phyloP scores from a whole-genome alignment of 805 yeast genomes.

The Starmerella floricola region DNA sequence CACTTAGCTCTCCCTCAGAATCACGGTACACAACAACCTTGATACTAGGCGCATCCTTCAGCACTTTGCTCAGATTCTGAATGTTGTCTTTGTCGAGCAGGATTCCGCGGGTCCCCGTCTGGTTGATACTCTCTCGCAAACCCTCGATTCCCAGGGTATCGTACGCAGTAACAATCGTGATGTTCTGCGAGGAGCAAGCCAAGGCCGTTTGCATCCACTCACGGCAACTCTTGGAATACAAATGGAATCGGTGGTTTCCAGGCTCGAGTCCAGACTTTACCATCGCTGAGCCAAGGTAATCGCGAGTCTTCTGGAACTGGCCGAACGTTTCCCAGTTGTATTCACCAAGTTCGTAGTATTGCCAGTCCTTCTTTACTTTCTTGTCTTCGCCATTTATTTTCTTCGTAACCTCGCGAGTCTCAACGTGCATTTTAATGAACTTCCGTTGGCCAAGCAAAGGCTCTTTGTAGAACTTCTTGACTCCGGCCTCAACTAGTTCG shows the following conservation, averaged over 20 bases:
- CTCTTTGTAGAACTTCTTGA: slow-evolving; percentile 41
- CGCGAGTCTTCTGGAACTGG: slow-evolving; percentile 41
- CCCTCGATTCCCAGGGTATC: slow-evolving; percentile 27
- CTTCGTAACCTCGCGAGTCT: slow-evolving; percentile 62
- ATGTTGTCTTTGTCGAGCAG: slow-evolving; percentile 75
- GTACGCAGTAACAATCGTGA: slow-evolving; percentile 90
- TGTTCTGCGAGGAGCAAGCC: slow-evolving; percentile 63
- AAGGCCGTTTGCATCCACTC: slow-evolving; percentile 83
- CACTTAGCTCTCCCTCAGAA: slow-evolving; percentile 39
- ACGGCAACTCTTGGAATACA: slow-evolving; percentile 78
- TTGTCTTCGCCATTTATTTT: slow-evolving; percentile 61
- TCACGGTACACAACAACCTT: slow-evolving; percentile 64
- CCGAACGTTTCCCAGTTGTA: slow-evolving; percentile 56
- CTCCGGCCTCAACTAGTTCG: slow-evolving; percentile 55
- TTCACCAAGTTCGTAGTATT: slow-evolving; percentile 62
- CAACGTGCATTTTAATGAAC: slow-evolving; percentile 58
- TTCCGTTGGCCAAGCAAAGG: slow-evolving; percentile 70
- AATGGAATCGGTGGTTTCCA: slow-evolving; percentile 53
- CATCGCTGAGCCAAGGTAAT: slow-evolving; percentile 61
- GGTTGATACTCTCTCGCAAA: slow-evolving; percentile 68
- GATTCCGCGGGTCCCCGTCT: slow-evolving; percentile 67
- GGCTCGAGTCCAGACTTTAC: slow-evolving; percentile 60
- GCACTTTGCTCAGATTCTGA: slow-evolving; percentile 54
- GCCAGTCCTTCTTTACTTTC: slow-evolving; percentile 76
- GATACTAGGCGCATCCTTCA: slow-evolving; percentile 45